A percentile compares a stretch with the other conserved stretches of the same genome.
Conservation (phyloP, 495 filamentous ascomycete genomes). For the Trichoderma parareesei region DNA sequence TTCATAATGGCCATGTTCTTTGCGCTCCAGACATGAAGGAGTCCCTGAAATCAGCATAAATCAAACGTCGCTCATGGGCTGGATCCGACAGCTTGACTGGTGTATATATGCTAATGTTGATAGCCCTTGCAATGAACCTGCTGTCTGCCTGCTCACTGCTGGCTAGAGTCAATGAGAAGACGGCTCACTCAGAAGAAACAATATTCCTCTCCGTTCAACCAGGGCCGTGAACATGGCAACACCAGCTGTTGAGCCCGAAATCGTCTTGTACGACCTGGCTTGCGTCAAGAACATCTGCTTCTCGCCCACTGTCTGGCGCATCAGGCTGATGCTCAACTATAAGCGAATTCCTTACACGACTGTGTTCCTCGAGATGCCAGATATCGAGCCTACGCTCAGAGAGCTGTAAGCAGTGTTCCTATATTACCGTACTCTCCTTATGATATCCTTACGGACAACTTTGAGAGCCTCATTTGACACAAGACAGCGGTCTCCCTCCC, state of each 20-base stretch:
- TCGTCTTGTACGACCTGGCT: constrained; percentile 7
- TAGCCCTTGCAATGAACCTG: no score
- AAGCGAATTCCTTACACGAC: background rate
- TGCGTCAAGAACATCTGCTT: constrained; percentile 6
- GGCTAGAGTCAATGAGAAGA: no score
- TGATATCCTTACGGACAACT: background rate
- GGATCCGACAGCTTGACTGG: no score
- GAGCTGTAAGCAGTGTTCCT: background rate
- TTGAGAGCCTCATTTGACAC: background rate
- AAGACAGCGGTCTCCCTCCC: background rate
- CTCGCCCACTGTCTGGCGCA: background rate
- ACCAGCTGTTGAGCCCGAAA: background rate
- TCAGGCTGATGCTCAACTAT: background rate
- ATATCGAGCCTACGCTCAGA: background rate
- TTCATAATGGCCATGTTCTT: no score
- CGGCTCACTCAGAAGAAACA: background rate
- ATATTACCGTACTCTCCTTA: background rate
- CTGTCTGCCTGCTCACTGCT: no score
- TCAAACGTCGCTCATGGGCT: no score
- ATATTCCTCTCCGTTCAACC: no score
- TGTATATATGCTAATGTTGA: no score
- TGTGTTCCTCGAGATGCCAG: constrained; percentile 1
- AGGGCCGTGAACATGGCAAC: background rate
- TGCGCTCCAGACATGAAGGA: no score
- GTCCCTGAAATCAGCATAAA: no score